A percentile compares a stretch with the other conserved stretches of the same genome.
Conservation (phyloP, 257 asterid genomes). For the Solanum paucissectum region DNA sequence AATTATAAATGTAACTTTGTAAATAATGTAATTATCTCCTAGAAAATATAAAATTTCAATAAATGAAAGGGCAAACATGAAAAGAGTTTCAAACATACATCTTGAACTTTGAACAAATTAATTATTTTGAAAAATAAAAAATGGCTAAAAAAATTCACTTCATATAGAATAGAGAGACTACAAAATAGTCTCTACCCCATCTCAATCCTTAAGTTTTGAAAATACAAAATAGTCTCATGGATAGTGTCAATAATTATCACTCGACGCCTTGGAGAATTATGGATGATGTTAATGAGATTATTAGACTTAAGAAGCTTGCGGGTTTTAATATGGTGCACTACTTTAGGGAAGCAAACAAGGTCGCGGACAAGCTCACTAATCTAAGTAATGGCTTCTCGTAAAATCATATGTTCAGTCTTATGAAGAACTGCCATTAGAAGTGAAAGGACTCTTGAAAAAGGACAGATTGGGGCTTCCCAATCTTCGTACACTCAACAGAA, state of each 20-base stretch:
- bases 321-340: neutral
- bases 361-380: neutral
- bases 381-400: neutral
- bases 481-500: neutral
- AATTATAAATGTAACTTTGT: too few species aligned
- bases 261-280: neutral
- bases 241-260: neutral
- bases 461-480: neutral
- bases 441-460: neutral
- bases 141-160: too few species aligned
- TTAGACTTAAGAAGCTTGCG: neutral
- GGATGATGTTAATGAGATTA: neutral
- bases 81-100: neutral
- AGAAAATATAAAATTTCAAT: neutral
- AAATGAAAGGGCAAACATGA: too few species aligned
- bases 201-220: neutral
- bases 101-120: neutral
- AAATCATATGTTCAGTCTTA: neutral
- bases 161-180: too few species aligned
- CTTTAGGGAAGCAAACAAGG: neutral
- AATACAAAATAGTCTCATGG: neutral
- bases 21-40: too few species aligned
- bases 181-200: too few species aligned
- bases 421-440: neutral
- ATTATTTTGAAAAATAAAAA: neutral